These are phyloP conservation scores for Sporothrix humicola DNA, from an alignment of 2,329 filamentous ascomycete genomes.

Conservation along the genomic window DNA sequence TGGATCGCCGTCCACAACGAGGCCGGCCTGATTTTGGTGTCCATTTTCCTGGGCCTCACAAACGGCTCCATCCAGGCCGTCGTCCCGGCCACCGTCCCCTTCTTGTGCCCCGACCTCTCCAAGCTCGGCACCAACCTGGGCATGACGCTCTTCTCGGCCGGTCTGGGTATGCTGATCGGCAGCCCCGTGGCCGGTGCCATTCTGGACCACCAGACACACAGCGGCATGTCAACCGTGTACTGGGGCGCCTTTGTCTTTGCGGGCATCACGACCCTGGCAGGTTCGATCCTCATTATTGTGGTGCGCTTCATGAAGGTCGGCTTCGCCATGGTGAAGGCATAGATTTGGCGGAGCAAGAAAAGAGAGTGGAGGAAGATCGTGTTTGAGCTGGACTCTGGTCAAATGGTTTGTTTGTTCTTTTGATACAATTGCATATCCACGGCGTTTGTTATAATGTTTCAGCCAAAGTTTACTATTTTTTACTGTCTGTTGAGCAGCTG, in stretches of 20 bases:
- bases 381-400: background rate
- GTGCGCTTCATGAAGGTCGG: slow-evolving; percentile 31
- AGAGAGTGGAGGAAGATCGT: background rate
- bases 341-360: background rate
- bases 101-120: slow-evolving; percentile 47
- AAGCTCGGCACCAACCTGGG: slow-evolving; percentile 51
- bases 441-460: background rate
- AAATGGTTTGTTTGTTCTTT: background rate
- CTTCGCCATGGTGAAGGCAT: slow-evolving; percentile 30
- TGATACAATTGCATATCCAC: slow-evolving; percentile 2
- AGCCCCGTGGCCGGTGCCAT: slow-evolving; percentile 59
- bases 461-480: background rate
- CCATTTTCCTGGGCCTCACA: slow-evolving; percentile 44
- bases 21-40: slow-evolving; percentile 44
- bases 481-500: no score
- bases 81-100: slow-evolving; percentile 48
- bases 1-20: slow-evolving; percentile 42
- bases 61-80: slow-evolving; percentile 48
- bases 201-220: slow-evolving; percentile 31
- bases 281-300: slow-evolving; percentile 18
- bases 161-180: slow-evolving; percentile 58
- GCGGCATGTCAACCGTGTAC: background rate
- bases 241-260: slow-evolving; percentile 32
- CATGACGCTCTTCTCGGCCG: slow-evolving; percentile 47
- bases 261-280: slow-evolving; percentile 25